Evolutionary conservation across 1,139 yeast genomes (phyloP).

Genomic region (Blastobotrys illinoisensis): DNA sequence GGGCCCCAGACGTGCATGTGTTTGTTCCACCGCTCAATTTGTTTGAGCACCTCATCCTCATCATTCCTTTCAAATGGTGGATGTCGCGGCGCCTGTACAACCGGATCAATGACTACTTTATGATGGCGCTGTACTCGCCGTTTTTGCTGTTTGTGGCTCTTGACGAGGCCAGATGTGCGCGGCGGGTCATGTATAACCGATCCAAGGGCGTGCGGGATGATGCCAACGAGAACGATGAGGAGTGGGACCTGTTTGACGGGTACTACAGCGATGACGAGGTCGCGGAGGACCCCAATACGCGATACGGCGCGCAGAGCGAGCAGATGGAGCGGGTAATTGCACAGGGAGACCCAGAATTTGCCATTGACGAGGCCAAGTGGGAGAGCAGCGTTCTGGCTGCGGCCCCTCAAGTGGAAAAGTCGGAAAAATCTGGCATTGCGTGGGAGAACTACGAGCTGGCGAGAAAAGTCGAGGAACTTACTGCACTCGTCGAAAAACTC

Average conservation of each 20-base stretch:
- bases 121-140: conserved; percentile 67
- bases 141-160: conserved; percentile 54
- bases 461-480: conserved; percentile 34
- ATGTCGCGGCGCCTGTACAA: conserved; percentile 29
- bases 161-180: conserved; percentile 60
- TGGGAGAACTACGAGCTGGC: conserved; percentile 62
- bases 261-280: conserved; percentile 39
- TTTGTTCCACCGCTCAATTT: conserved; percentile 83
- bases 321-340: conserved; percentile 46
- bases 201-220: conserved; percentile 64
- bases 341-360: conserved; percentile 63
- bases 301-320: conserved; percentile 35
- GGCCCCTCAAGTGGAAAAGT: conserved; percentile 54
- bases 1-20: conserved; percentile 85
- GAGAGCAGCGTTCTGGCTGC: conserved; percentile 40
- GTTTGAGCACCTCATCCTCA: conserved; percentile 50
- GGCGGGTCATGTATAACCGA: conserved; percentile 68
- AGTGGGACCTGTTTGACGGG: conserved; percentile 83
- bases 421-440: conserved; percentile 52
- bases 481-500: conserved; percentile 28
- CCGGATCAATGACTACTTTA: conserved; percentile 37
- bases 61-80: conserved; percentile 40
- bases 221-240: conserved; percentile 71
- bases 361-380: conserved; percentile 47
- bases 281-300: conserved; percentile 36